Conservation (phyloP, 345 rosid genomes). For the Microthlaspi erraticum region DNA sequence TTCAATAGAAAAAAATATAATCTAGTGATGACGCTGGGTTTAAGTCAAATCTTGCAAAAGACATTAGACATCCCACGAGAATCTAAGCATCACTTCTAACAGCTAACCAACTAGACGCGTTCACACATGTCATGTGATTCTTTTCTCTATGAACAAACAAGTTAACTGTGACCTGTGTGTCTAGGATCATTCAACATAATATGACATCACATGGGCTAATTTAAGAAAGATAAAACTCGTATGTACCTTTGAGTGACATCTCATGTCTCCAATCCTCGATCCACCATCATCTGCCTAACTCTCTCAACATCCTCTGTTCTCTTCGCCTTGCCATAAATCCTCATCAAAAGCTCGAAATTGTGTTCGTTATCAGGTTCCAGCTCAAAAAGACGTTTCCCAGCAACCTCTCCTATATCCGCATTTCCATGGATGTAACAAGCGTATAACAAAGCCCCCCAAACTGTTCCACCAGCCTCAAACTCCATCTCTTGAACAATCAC, state of each 20-base stretch:
- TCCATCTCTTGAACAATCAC: conserved; percentile 62
- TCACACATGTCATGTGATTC: conserved; percentile 24
- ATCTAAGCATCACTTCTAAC: conserved; percentile 25
- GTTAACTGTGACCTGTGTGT: conserved; percentile 33
- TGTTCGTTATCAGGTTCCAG: conserved; percentile 83
- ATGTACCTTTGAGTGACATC: conserved; percentile 26
- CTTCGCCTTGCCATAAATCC: conserved; percentile 58
- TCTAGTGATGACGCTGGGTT: conserved; percentile 18
- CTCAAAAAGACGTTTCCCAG: conserved; percentile 73
- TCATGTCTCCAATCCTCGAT: conserved; percentile 65
- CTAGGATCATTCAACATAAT: not conserved
- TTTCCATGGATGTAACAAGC: conserved; percentile 70
- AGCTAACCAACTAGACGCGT: conserved; percentile 34
- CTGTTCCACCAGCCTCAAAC: conserved; percentile 76
- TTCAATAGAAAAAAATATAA: conserved; percentile 36
- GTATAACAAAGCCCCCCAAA: conserved; percentile 88
- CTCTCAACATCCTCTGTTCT: conserved; percentile 59
- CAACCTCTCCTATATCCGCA: conserved; percentile 67
- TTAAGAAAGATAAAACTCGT: conserved; percentile 20
- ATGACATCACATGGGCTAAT: conserved; percentile 16
- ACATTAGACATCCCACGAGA: conserved; percentile 46
- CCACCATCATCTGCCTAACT: conserved; percentile 68
- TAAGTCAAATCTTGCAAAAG: conserved; percentile 26
- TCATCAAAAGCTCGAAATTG: conserved; percentile 75
- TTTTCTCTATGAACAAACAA: conserved; percentile 28